phyloP scores from a whole-genome alignment of 164 flowering plant species.

The Annona cherimola region DNA sequence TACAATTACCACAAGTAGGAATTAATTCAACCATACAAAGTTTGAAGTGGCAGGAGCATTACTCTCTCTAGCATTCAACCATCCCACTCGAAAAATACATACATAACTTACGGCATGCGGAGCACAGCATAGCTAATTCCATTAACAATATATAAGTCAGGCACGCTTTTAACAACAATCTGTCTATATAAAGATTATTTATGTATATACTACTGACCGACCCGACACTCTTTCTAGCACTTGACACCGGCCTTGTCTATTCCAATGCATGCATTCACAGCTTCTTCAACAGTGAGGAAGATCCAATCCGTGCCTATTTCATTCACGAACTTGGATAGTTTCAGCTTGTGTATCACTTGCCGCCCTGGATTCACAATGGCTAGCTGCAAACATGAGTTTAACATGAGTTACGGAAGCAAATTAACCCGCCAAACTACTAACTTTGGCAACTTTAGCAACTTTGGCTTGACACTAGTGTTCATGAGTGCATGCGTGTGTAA shows the following conservation, averaged over 20 bases:
- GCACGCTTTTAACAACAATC: background rate
- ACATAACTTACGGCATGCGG: too few relatives aligned
- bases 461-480: too few relatives aligned
- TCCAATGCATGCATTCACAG: constrained; percentile 45
- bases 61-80: too few relatives aligned
- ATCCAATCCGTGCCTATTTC: constrained; percentile 44
- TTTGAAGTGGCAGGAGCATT: too few relatives aligned
- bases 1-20: too few relatives aligned
- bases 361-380: constrained; percentile 62
- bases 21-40: too few relatives aligned
- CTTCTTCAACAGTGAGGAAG: constrained; percentile 57
- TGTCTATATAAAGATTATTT: background rate
- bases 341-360: constrained; percentile 73
- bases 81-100: too few relatives aligned
- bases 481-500: too few relatives aligned
- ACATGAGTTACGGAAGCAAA: background rate
- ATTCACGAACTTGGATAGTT: constrained; percentile 49
- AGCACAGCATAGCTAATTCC: too few relatives aligned
- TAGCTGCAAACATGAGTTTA: constrained; percentile 38
- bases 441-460: too few relatives aligned
- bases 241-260: constrained; percentile 15
- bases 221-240: background rate
- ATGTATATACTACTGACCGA: background rate
- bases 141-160: background rate
- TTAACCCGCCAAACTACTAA: background rate